Evolutionary conservation across 495 filamentous ascomycete species (phyloP).

Genomic region (Aspergillus steynii): DNA sequence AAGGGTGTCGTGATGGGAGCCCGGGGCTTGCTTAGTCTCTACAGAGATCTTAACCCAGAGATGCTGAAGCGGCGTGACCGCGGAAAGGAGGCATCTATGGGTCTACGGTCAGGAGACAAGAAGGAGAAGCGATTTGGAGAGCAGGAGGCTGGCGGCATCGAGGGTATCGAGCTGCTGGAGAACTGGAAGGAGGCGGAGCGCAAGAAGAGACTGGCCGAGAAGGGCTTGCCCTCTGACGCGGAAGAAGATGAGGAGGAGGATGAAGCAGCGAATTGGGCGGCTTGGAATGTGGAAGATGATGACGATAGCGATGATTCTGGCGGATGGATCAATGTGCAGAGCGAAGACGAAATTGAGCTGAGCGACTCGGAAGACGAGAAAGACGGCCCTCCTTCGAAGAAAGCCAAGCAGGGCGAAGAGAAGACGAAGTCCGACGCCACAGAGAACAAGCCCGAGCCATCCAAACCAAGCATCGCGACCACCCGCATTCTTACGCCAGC

Average conservation of each 20-base stretch:
- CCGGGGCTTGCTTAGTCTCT: constrained; percentile 84
- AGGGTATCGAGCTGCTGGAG: constrained; percentile 88
- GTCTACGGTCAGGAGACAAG: constrained; percentile 65
- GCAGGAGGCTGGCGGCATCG: constrained; percentile 77
- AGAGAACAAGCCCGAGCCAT: constrained; percentile 28
- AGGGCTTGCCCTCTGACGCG: constrained; percentile 57
- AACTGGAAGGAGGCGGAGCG: constrained; percentile 92
- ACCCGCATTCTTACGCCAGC: constrained; percentile 88
- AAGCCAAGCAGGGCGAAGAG: constrained; percentile 39
- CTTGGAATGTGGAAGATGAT: constrained; percentile 83
- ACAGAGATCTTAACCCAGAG: constrained; percentile 84
- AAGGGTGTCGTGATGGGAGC: constrained; percentile 98
- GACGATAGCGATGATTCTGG: constrained; percentile 72
- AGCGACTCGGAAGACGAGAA: constrained; percentile 70
- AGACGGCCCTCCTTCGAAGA: constrained; percentile 65
- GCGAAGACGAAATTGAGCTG: constrained; percentile 76
- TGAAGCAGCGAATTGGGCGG: constrained; percentile 69
- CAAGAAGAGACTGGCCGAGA: constrained; percentile 66
- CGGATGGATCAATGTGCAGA: constrained; percentile 92
- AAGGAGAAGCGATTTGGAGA: constrained; percentile 76
- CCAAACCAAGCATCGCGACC: constrained; percentile 71
- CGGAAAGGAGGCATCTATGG: constrained; percentile 90
- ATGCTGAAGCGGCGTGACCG: constrained; percentile 88
- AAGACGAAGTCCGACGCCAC: constrained; percentile 21
- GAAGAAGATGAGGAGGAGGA: constrained; percentile 57